A percentile compares a stretch with the other conserved stretches of the same genome.
Conservation (phyloP, 805 yeast genomes). For the Hanseniaspora lindneri region DNA sequence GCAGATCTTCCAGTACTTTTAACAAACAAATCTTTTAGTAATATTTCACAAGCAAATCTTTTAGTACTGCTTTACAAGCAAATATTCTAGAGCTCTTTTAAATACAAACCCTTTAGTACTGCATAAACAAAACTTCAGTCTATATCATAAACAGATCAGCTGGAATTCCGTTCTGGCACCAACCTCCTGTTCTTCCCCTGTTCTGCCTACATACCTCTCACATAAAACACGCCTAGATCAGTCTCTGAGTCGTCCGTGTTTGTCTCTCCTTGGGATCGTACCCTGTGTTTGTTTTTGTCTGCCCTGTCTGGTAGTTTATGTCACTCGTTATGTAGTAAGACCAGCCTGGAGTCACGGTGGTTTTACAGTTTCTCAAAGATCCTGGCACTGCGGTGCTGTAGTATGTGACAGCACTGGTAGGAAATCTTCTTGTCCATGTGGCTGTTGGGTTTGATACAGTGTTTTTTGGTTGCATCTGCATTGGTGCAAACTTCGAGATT, state of each 20-base stretch:
- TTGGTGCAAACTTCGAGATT: conserved; percentile 66
- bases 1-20: no score
- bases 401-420: conserved; percentile 54
- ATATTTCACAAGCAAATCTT: no score
- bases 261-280: conserved; percentile 46
- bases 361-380: conserved; percentile 22
- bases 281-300: conserved; percentile 44
- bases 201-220: no score
- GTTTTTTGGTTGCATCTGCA: conserved; percentile 78
- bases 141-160: no score
- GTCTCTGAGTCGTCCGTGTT: conserved; percentile 21
- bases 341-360: conserved; percentile 82
- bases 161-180: no score
- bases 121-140: no score
- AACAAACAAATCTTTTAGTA: no score
- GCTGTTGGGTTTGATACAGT: conserved; percentile 45
- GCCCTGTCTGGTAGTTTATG: conserved; percentile 57
- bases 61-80: no score
- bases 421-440: conserved; percentile 47
- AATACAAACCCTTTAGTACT: no score
- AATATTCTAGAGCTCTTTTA: no score
- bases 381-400: conserved; percentile 31
- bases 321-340: conserved; percentile 48
- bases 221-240: neutral
- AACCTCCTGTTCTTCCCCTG: no score